Base-by-base conservation (phyloP, 1,284 basidiomycete species). In the Leccinum griseonigrum region DNA sequence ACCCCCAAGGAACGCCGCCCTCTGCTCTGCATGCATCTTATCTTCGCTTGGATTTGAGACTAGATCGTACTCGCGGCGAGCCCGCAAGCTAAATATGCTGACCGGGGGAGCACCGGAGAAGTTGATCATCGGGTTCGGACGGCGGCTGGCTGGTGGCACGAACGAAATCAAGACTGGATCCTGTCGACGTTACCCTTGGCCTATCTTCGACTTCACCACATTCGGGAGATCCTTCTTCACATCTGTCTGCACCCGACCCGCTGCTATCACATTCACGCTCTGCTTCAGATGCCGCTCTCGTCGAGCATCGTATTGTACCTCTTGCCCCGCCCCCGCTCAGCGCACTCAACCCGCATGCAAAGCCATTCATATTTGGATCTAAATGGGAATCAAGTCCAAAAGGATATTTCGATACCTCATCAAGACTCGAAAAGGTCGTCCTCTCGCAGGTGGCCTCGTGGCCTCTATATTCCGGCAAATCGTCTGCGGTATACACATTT, bases 381-480 rank as follows among this genome's bases (percentile, higher is more conserved):
- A 65, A 8, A 56, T 56, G 51, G 40, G 60, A 61, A 64, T 75
- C 74, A 65, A 71, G 72, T 62, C 71, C 77, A 32, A 71, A 71
- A 67, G 72, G 73, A 60, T 74, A 76, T 38, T 54, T 71, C 64
- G 65, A 75, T 64, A 99, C 77, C 91, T 99, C 78, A 97, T 98
- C 77, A 98, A 97, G 80, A 90, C 96, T 36, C 89, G 97, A 64
- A 95, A 94, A 77, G 95, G 96, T 59, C 87, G 96, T 62, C 88
- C 94, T 7, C 86, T 99, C 59, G 97, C 97, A 16, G 92, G 94
- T 38, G 97, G 97, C 62, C 88, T 99, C 66, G 90, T 97, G 62
- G 92, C 95, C 14, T 95, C 93, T 68, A 96, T 98, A 71, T 97
- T 98, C 75, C 87, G 87, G 61, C 97, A 99, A 78, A 94, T 96